Evolutionary conservation across 1,139 yeast species (phyloP).

Genomic region (Saccharomycopsis crataegensis): DNA sequence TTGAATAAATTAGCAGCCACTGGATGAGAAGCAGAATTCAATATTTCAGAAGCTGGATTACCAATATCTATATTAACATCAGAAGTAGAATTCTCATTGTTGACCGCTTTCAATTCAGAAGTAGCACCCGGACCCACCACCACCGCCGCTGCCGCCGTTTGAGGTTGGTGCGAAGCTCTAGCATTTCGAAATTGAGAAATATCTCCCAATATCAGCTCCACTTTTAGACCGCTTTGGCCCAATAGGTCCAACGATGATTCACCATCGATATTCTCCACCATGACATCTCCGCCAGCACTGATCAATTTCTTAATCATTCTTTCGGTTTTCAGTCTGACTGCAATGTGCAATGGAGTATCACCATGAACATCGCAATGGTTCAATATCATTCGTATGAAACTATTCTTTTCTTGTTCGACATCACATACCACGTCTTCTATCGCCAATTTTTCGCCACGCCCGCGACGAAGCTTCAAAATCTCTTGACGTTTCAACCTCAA

Average conservation of each 20-base stretch:
- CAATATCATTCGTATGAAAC: slow-evolving; percentile 51
- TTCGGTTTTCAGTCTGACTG: slow-evolving; percentile 25
- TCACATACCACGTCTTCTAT: not conserved
- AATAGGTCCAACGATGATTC: slow-evolving; percentile 18
- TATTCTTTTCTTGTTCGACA: slow-evolving; percentile 25
- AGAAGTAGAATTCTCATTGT: no score
- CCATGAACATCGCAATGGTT: slow-evolving; percentile 67
- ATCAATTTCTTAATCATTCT: slow-evolving; percentile 10
- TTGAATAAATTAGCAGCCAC: not conserved
- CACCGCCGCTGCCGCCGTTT: no score
- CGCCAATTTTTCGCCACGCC: not conserved
- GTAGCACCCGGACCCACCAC: no score
- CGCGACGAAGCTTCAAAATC: not conserved
- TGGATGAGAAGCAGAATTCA: not conserved
- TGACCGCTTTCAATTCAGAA: no score
- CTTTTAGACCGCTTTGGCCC: not conserved
- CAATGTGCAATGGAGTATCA: slow-evolving; percentile 61
- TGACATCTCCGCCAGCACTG: slow-evolving; percentile 17
- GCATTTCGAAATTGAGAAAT: no score
- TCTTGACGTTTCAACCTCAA: not conserved
- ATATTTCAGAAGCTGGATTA: not conserved
- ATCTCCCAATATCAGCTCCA: no score
- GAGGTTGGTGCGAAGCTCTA: no score
- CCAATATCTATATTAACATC: not conserved
- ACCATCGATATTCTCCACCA: slow-evolving; percentile 13